Base-by-base conservation (phyloP, 805 yeast genomes). In the Hanseniaspora guilliermondii region DNA sequence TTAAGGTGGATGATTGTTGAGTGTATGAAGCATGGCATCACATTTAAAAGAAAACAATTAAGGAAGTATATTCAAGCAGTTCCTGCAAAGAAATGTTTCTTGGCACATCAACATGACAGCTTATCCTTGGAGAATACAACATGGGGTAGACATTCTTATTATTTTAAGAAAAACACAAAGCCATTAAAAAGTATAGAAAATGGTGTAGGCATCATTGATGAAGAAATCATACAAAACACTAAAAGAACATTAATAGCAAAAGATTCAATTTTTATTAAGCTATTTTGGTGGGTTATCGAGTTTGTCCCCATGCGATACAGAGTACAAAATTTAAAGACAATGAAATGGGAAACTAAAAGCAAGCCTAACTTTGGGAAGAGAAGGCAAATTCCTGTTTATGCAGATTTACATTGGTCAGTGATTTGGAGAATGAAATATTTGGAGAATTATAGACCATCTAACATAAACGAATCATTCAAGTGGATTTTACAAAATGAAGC, bases 251-350 rank as follows among this genome's bases (percentile, higher is more conserved):
- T 4, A 36, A 45, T 24, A 55, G 60, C 54, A 32, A 36, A 24
- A 47, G 55, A 21, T 36, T 56, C 21, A 49, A 49, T 39, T 37
- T 46, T 27, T 35, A 45, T 19, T 46, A 56, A 36, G 12, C 7
- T 77, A 0, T 58, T 69, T 6, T 82, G 87, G 87, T 82, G 86
- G 86, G 3, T 75, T 3, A 62, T 79, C 12, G 88, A 82, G 59
- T 64, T 77, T 16, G 57, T 82, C n/a, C 87, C 87, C 1, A 60
- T 80, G 45, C 80, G 80, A 0, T 70, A 73, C 30, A 73, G 76
- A 58, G 63, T 73, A 41, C 80, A 79, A 59, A 69, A 76, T 59
- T 57, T 59, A 5, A 22, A 35, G 30, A 60, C 68, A 3, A 79
- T 79, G 2, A 68, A 71, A 59, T 80, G 85, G 83, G 67, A 65